These are phyloP conservation scores for Nevesoporus exiguus DNA, from an alignment of 768 basidiomycete genomes.

Conservation along the genomic window DNA sequence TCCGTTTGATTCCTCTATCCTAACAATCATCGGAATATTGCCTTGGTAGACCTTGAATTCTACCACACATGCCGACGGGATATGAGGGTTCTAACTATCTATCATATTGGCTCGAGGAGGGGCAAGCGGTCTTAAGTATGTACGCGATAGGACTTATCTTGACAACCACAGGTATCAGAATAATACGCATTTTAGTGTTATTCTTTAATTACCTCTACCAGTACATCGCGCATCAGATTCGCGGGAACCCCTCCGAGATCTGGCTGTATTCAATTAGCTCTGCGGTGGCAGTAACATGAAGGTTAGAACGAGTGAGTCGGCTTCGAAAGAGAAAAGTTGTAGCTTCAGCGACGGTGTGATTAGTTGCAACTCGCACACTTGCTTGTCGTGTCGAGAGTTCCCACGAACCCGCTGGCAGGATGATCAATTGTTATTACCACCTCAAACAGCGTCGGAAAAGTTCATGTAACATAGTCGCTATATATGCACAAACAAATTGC, in stretches of 20 bases:
- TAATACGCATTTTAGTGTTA: neutral
- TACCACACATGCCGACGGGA: neutral
- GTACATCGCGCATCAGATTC: neutral
- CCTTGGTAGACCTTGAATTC: neutral
- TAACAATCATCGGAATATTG: constrained; percentile 7
- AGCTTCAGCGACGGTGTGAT: too few relatives aligned
- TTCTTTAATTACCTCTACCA: neutral
- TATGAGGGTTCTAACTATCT: constrained; percentile 5
- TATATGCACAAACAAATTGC: too few relatives aligned
- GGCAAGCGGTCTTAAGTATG: constrained; percentile 5
- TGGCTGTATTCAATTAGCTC: neutral
- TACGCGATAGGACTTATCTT: neutral
- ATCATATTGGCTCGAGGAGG: constrained; percentile 14
- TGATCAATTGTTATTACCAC: too few relatives aligned
- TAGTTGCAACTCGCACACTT: too few relatives aligned
- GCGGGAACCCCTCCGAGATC: neutral
- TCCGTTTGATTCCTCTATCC: constrained; percentile 8
- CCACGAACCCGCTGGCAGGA: too few relatives aligned
- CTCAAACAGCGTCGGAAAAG: too few relatives aligned
- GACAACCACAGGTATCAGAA: neutral
- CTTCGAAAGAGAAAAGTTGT: too few relatives aligned
- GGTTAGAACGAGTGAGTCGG: too few relatives aligned
- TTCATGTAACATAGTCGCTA: too few relatives aligned
- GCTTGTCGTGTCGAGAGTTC: too few relatives aligned
- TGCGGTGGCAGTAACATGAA: neutral